Conservation (phyloP, 352 stramenopile species). For the Lagenidium sp. region DNA sequence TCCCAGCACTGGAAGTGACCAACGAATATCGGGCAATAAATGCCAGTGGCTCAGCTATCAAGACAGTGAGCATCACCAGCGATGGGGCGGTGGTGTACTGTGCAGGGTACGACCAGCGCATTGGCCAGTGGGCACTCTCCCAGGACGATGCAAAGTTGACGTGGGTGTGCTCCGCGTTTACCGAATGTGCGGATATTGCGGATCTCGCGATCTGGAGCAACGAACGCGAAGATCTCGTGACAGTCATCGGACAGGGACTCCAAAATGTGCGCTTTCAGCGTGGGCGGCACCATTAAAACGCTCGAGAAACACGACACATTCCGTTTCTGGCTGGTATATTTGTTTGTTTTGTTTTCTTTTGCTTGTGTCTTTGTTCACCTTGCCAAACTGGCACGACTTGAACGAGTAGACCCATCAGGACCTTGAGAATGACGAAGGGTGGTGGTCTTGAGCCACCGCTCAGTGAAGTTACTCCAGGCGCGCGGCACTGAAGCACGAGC, state of each 20-base stretch:
- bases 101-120: constrained; percentile 79
- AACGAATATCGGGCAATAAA: constrained; percentile 33
- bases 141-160: constrained; percentile 13
- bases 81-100: constrained; percentile 36
- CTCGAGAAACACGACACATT: not conserved
- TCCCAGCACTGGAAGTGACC: constrained; percentile 22
- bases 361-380: not conserved
- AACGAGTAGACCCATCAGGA: too few relatives aligned
- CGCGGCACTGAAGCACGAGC: too few relatives aligned
- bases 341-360: constrained; percentile 5
- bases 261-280: constrained; percentile 27
- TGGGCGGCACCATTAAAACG: not conserved
- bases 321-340: constrained; percentile 3
- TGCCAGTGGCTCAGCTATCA: constrained; percentile 78
- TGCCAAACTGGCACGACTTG: too few relatives aligned
- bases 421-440: too few relatives aligned
- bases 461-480: too few relatives aligned
- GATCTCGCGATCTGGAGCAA: constrained; percentile 31
- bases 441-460: too few relatives aligned
- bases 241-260: constrained; percentile 74
- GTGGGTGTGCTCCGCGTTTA: constrained; percentile 56
- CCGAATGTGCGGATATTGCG: constrained; percentile 77
- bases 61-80: constrained; percentile 45
- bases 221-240: constrained; percentile 14
- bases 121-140: constrained; percentile 48